Base-by-base conservation (phyloP, 176 grass and related monocot species). In the Metroxylon sagu region DNA sequence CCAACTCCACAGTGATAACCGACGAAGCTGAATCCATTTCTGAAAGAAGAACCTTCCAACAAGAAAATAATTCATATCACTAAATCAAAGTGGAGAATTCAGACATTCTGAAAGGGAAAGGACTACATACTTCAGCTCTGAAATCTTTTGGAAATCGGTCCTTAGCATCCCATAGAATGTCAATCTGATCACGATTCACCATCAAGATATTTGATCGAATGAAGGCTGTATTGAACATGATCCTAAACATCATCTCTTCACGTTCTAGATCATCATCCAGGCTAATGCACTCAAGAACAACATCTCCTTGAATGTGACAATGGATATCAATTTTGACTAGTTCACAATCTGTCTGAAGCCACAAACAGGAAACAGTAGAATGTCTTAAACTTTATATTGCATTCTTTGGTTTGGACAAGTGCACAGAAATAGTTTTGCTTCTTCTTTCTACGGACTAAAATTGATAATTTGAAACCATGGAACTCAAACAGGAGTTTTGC, bases 211-310 rank as follows among this genome's bases (percentile, higher is more conserved):
- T 97, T 56, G 86, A 88, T 66, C 69, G 72, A 62, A 97, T 88
- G 62, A 97, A 97, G 59, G 81, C 86, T 19, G 87, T 97, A 43
- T 97, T 97, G 56, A 97, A 87, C 81, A 97, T 85, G 61, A 91
- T 52, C 53, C 72, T 75, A 75, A 80, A 97, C 66, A 88, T 62
- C 87, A 97, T 97, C 26, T 79, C 81, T 65, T 97, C 87, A 27
- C 65, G 57, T 66, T 97, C 81, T 64, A 88, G 59, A 74, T 84
- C 72, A 43, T 88, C 81, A 64, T 91, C 77, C 25, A 86, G 49
- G 74, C 79, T 77, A 59, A 85, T 82, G 62, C 92, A 97, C 63
- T 97, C 84, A 63, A 97, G 70, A 26, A 97, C 81, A 64, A 91
- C 78, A 78, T 97, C 92, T 72, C 87, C 92, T 85, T 88, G 87